Percentiles rank a stretch among this genome's conserved stretches.
phyloP scores from a whole-genome alignment of 345 rosid genomes.

The Reutealis trisperma region DNA sequence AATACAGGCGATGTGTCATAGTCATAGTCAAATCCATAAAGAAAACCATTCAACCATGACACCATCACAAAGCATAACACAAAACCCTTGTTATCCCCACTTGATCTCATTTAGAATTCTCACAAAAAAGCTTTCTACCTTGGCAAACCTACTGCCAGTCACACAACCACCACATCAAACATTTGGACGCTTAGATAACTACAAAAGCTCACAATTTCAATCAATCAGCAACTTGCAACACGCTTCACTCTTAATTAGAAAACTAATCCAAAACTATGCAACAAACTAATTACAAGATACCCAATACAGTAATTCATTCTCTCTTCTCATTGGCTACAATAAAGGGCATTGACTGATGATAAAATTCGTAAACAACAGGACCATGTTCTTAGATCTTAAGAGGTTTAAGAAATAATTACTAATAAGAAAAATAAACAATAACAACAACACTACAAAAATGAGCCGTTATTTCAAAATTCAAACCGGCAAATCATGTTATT shows the following conservation, averaged over 20 bases:
- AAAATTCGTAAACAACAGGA: not conserved
- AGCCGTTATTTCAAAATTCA: not conserved
- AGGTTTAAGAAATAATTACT: not conserved
- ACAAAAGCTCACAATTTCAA: conserved; percentile 5
- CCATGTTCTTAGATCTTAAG: not conserved
- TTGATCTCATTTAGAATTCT: not conserved
- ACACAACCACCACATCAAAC: conserved; percentile 2
- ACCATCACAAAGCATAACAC: not conserved
- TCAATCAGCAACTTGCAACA: not conserved
- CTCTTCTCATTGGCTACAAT: not conserved
- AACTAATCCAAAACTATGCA: not conserved
- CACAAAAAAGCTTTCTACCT: not conserved
- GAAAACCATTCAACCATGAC: conserved; percentile 3
- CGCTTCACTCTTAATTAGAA: not conserved
- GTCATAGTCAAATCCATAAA: no score
- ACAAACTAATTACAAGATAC: not conserved
- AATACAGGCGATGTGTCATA: not conserved
- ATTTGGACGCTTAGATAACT: conserved; percentile 1
- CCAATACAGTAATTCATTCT: not conserved
- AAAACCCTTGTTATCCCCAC: no score
- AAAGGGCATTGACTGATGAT: not conserved
- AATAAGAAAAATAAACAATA: not conserved
- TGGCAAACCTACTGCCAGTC: not conserved
- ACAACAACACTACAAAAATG: not conserved
- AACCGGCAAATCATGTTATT: not conserved